Base-by-base conservation (phyloP, 305 asterid genomes). In the Plantago coronopus region DNA sequence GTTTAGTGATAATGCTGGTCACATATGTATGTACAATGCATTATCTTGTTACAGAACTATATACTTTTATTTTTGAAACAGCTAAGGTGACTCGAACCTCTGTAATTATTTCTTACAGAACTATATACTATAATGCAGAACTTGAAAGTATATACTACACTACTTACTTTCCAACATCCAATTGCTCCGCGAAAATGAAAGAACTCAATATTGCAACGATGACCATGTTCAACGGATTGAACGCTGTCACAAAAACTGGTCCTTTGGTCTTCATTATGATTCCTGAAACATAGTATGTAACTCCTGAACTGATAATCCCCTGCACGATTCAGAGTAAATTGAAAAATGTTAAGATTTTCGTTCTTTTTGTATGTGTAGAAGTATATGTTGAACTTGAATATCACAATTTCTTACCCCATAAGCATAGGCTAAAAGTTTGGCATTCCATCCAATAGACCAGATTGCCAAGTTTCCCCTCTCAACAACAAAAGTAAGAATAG, bases 241-340 rank as follows among this genome's bases (percentile, higher is more conserved):
- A 50, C 12, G 56, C 56, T 1, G 56, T 50, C 0, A 50, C 56
- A 3, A 50, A 50, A 1, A 50, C 56, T 50, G 56, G 56, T 50
- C 56, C 56, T 18, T 49, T 49, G 19, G 21, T 49, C 55, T 49
- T 49, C 55, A 49, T 49, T 50, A 50, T 50, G 16, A 20, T 11
- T 3, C 56, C 56, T 10, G 56, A 50, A 3, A 50, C 56, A 14
- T 50, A 50, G 25, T 50, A 50, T 2, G 56, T 50, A 12, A 50
- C 56, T 13, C 56, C 56, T 1, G 56, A 50, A 22, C 56, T 50
- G 29, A 50, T 50, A 50, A 50, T 50, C 13, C 56, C 56, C 56
- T 50, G 31, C 15, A 18, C 11, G 20, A 48, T 18, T 48, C 9
- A 19, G 2, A 27, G 34, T 27, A 27, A 27, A 3, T 27, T 8